Conservation (phyloP, 768 basidiomycete genomes). For the Boletus huronensis region DNA sequence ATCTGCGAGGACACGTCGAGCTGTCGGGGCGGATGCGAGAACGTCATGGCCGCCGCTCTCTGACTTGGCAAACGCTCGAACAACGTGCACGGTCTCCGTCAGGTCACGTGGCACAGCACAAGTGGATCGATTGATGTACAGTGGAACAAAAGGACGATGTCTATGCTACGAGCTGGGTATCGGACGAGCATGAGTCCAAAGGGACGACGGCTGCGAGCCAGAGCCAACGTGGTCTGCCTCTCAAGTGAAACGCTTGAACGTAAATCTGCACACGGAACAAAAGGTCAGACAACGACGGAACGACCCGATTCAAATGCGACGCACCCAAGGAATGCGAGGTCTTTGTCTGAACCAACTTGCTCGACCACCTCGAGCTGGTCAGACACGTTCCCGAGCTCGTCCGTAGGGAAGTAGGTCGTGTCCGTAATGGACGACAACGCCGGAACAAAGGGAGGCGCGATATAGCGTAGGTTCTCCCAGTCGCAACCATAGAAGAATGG, state of each 20-base stretch:
- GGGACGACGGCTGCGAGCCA: background rate
- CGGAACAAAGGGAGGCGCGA: slow-evolving; percentile 95
- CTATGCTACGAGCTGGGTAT: slow-evolving; percentile 32
- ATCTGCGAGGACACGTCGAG: slow-evolving; percentile 70
- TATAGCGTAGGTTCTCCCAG: slow-evolving; percentile 87
- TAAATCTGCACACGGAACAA: slow-evolving; percentile 51
- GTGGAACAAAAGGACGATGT: slow-evolving; percentile 17
- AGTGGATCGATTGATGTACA: slow-evolving; percentile 14
- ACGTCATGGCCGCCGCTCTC: slow-evolving; percentile 52
- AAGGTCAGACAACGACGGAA: background rate
- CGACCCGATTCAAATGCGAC: slow-evolving; percentile 17
- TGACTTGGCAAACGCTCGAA: background rate
- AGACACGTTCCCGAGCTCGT: slow-evolving; percentile 75
- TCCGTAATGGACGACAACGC: slow-evolving; percentile 89
- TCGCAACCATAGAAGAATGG: slow-evolving; percentile 95
- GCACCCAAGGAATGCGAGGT: slow-evolving; percentile 65
- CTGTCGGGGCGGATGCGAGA: slow-evolving; percentile 71
- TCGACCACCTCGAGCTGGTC: slow-evolving; percentile 59
- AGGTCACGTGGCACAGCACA: slow-evolving; percentile 18
- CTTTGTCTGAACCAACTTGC: slow-evolving; percentile 61
- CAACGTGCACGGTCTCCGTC: background rate
- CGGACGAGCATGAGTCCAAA: slow-evolving; percentile 5
- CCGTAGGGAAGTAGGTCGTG: slow-evolving; percentile 95
- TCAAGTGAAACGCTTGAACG: slow-evolving; percentile 71
- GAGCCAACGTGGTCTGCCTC: background rate